Evolutionary conservation across 345 rosid genomes (phyloP), one percentile per base, ranked within the genome.

Genomic region (Aquilaria sinensis): DNA sequence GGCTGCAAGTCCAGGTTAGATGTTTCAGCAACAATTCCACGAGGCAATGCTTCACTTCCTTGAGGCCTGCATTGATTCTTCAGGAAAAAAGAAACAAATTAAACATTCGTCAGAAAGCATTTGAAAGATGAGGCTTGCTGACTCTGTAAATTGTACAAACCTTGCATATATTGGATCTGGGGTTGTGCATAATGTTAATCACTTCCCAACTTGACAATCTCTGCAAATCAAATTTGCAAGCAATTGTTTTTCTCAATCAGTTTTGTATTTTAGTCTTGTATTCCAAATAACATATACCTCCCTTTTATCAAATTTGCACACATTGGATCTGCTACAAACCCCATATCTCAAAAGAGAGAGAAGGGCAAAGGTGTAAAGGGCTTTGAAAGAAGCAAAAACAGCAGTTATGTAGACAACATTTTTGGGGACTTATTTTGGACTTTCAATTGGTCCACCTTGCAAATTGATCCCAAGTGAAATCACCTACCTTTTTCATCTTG

Each of bases 1-100:
- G 84, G 86, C 51, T 63, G 82, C 65, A 80, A 78, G 70, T 85
- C 83, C 51, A 83, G 72, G 75, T 89, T 79, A 30, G 94, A 83
- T 47, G 86, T 83, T 57, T 66, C 62, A 2, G 66, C 72, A 49
- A 89, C 75, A 31, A 89, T 87, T 67, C 89, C 96, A 71, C 77
- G 69, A 1, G 96, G 94, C 68, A 89, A 75, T 37, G 84, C 53
- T 58, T 86, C 89, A 33, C 74, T 77, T 33, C 94, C 91, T 12
- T 70, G 37, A 49, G 87, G 83, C 75, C 69, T 78, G 73, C 81
- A 75, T 48, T 37, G 68, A 70, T 70, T 74, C 96, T 88, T 61
- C 23, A 52, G 31, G 61, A 63, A 60, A 56, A 37, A 16, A 67
- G 29, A 30, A 33, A 54, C 51, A 52, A 14, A 52, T 13, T 37